A percentile compares a stretch with the other conserved stretches of the same genome.
These are phyloP conservation scores for Brassica carinata DNA, from an alignment of 345 rosid genomes.

Conservation along the genomic window DNA sequence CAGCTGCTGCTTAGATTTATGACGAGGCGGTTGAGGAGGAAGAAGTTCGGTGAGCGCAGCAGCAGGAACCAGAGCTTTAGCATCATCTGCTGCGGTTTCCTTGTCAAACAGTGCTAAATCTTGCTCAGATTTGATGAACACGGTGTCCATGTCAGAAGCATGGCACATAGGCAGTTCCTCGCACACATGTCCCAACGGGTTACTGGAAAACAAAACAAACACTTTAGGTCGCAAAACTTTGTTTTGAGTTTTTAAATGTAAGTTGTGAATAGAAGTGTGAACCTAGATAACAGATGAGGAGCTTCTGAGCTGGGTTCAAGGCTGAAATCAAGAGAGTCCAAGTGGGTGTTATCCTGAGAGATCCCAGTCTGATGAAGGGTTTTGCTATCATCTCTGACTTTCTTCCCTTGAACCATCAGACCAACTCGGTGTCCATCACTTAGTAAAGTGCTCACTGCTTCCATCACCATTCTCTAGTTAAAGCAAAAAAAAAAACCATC, in stretches of 20 bases:
- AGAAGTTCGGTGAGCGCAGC: constrained; percentile 54
- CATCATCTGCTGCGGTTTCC: constrained; percentile 42
- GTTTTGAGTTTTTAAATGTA: neutral
- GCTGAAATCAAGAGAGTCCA: constrained; percentile 76
- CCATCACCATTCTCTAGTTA: constrained; percentile 81
- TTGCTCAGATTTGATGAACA: constrained; percentile 67
- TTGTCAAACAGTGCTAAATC: constrained; percentile 50
- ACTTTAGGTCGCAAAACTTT: constrained; percentile 1
- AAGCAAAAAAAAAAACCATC: neutral
- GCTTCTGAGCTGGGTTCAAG: constrained; percentile 75
- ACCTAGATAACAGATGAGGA: constrained; percentile 58
- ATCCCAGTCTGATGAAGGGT: constrained; percentile 85
- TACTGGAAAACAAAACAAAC: constrained; percentile 44
- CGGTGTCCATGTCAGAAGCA: constrained; percentile 43
- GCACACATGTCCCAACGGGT: constrained; percentile 44
- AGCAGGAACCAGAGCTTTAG: constrained; percentile 67
- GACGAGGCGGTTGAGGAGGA: constrained; percentile 51
- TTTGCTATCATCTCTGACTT: constrained; percentile 82
- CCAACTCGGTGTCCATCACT: constrained; percentile 80
- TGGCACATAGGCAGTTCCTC: constrained; percentile 43
- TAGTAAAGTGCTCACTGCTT: constrained; percentile 75
- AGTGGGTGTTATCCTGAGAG: constrained; percentile 56
- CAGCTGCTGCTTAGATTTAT: constrained; percentile 62
- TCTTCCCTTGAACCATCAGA: constrained; percentile 80
- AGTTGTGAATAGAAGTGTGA: constrained; percentile 30